A percentile compares a stretch with the other conserved stretches of the same genome.
These are phyloP conservation scores for Aspergillus calidoustus DNA, from an alignment of 2,329 filamentous ascomycete genomes.

Conservation along the genomic window DNA sequence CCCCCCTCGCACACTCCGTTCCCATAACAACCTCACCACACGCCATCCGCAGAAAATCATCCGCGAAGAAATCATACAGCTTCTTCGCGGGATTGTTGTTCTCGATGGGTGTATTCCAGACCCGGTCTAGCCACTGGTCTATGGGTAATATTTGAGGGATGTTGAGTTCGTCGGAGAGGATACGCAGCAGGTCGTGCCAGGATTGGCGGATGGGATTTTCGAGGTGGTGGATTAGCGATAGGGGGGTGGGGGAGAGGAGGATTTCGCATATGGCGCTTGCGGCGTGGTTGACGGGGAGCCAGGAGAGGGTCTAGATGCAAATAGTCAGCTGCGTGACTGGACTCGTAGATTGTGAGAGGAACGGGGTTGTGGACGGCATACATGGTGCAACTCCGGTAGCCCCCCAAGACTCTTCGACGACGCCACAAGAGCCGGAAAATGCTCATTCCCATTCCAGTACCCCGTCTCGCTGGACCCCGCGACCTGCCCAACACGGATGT, in stretches of 20 bases:
- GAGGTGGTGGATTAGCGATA: conserved; percentile 3
- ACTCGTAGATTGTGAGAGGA: no score
- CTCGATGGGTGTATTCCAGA: neutral
- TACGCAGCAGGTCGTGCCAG: conserved; percentile 6
- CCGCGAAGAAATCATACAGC: neutral
- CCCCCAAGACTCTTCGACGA: neutral
- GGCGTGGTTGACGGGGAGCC: conserved; percentile 13
- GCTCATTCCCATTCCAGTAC: conserved; percentile 10
- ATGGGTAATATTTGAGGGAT: neutral
- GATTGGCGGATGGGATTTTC: conserved; percentile 16
- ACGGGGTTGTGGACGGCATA: neutral
- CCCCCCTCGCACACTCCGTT: neutral
- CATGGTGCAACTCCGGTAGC: conserved; percentile 1
- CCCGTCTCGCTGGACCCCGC: conserved; percentile 2
- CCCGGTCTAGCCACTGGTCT: neutral
- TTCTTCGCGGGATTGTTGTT: neutral
- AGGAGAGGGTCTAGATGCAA: conserved; percentile 6
- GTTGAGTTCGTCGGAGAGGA: neutral
- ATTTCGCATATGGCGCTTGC: neutral
- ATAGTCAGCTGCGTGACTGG: neutral
- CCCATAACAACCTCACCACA: conserved; percentile 2
- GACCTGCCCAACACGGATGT: conserved; percentile 9
- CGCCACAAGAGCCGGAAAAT: neutral
- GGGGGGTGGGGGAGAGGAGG: neutral
- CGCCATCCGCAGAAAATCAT: neutral